These are phyloP conservation scores for Globisporangium spinosum DNA, from an alignment of 352 stramenopile genomes.

Conservation along the genomic window DNA sequence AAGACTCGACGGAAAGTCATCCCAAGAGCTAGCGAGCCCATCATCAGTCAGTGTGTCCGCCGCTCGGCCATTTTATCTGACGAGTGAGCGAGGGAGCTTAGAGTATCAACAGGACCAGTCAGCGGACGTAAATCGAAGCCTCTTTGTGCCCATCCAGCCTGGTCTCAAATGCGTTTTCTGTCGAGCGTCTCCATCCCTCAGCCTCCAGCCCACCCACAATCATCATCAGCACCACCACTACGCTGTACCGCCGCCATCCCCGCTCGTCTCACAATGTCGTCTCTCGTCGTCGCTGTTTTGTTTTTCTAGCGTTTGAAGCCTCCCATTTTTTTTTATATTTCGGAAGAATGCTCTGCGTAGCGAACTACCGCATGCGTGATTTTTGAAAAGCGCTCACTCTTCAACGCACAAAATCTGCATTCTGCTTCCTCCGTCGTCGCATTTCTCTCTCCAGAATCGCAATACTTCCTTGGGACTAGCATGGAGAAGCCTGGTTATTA, in stretches of 20 bases:
- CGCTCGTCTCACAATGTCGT: background rate
- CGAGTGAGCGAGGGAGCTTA: background rate
- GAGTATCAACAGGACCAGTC: background rate
- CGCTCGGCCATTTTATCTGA: background rate
- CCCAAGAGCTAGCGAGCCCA: background rate
- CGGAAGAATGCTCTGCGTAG: background rate
- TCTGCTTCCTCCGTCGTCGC: no score
- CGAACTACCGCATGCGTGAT: background rate
- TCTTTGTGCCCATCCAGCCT: background rate
- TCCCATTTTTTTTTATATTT: constrained; percentile 1
- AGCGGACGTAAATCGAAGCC: background rate
- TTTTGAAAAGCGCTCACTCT: background rate
- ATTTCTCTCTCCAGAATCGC: background rate
- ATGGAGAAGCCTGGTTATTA: background rate
- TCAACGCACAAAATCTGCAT: background rate
- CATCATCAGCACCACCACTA: background rate
- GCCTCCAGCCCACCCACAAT: background rate
- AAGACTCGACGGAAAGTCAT: background rate
- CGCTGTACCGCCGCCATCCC: background rate
- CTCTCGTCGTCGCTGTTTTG: background rate
- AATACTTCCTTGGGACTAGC: background rate
- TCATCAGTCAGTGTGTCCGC: background rate
- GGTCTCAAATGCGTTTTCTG: background rate
- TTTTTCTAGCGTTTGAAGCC: background rate
- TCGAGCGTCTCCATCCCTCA: background rate